A percentile compares a stretch with the other conserved stretches of the same genome.
These are phyloP conservation scores for Sporothrix brunneoviolacea DNA, from an alignment of 2,329 filamentous ascomycete species.

Conservation along the genomic window DNA sequence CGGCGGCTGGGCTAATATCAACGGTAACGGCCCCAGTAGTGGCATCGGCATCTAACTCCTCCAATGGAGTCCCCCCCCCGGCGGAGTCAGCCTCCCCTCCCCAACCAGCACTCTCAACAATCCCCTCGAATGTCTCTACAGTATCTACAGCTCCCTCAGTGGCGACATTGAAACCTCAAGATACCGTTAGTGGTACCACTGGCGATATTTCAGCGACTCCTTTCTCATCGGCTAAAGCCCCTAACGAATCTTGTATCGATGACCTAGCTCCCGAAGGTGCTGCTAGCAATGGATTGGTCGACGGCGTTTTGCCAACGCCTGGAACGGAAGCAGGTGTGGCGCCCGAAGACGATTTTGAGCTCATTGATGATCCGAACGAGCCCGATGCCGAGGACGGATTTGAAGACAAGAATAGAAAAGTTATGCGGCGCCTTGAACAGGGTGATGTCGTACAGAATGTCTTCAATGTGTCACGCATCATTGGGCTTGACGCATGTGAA, in stretches of 20 bases:
- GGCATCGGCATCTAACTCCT: not conserved
- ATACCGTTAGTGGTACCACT: not conserved
- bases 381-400: conserved; percentile 69
- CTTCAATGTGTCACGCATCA: conserved; percentile 90
- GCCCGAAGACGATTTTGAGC: conserved; percentile 87
- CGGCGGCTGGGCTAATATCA: conserved; percentile 7
- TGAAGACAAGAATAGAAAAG: conserved; percentile 96
- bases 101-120: not conserved
- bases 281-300: conserved; percentile 2
- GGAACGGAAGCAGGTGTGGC: conserved; percentile 26
- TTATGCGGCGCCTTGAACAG: conserved; percentile 86
- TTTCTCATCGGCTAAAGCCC: not conserved
- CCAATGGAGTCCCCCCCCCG: not conserved
- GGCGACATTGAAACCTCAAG: conserved; percentile 14
- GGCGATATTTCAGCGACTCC: not conserved
- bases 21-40: not conserved
- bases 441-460: conserved; percentile 90
- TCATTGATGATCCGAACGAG: conserved; percentile 88
- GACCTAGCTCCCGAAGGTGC: conserved; percentile 11
- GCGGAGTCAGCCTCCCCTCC: not conserved
- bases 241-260: conserved; percentile 11
- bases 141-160: conserved; percentile 18
- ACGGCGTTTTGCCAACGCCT: not conserved
- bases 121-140: not conserved
- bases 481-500: conserved; percentile 88